Percentiles rank a stretch among this genome's conserved stretches.
Evolutionary conservation across 2,329 filamentous ascomycete genomes (phyloP).

Genomic region (Phymatotrichopsis omnivora): DNA sequence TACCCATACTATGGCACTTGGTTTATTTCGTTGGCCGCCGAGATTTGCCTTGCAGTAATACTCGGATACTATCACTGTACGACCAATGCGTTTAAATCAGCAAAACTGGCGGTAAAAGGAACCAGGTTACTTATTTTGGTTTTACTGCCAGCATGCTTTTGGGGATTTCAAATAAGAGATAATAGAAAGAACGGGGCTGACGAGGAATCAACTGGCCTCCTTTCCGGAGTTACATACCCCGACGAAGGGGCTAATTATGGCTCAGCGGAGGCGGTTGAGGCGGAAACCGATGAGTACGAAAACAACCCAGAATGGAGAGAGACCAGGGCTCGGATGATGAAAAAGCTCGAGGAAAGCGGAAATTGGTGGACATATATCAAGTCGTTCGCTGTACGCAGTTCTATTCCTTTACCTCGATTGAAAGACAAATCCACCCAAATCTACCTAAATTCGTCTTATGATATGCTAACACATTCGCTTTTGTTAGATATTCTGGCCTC

Average conservation of each 20-base stretch:
- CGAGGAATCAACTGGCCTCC: conserved; percentile 29
- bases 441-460: no score
- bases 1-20: conserved; percentile 56
- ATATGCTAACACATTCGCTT: background rate
- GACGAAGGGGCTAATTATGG: conserved; percentile 35
- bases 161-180: conserved; percentile 25
- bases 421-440: no score
- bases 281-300: conserved; percentile 39
- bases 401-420: no score
- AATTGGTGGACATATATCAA: conserved; percentile 70
- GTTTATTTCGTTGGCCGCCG: conserved; percentile 48
- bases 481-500: conserved; percentile 59
- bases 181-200: conserved; percentile 21
- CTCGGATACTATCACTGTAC: conserved; percentile 22
- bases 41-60: conserved; percentile 42
- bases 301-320: conserved; percentile 46
- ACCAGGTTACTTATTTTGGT: conserved; percentile 25
- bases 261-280: conserved; percentile 34
- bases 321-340: conserved; percentile 50
- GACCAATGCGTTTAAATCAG: conserved; percentile 14
- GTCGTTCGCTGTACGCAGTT: conserved; percentile 48
- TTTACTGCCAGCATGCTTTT: conserved; percentile 25
- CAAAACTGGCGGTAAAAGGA: conserved; percentile 18
- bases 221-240: conserved; percentile 27
- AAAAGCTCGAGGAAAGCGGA: conserved; percentile 61